Base-by-base conservation (phyloP, 2,329 filamentous ascomycete genomes). In the Aspergillus sclerotialis region DNA sequence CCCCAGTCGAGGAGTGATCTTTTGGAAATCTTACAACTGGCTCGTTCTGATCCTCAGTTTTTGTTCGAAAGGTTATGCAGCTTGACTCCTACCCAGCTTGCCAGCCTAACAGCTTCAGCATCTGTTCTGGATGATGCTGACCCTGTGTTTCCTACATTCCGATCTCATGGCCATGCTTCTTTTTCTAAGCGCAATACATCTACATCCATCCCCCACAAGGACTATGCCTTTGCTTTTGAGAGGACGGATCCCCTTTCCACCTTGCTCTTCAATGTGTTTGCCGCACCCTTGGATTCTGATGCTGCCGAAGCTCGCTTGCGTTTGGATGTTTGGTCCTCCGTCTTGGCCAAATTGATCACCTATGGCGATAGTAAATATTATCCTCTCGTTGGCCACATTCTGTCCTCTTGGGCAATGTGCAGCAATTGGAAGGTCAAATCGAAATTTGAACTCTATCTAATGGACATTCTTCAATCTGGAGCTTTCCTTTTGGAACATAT, bases 401-500 rank as follows among this genome's bases (percentile, higher is more conserved):
- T 98, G 32, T 89, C 92, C 59, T 80, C 86, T 37, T 96, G 88
- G 84, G 80, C 85, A 33, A 73, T 79, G 36, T 84, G 89, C 73
- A 80, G 85, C 42, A 82, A 89, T 60, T 96, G 90, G 89, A 84
- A 86, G 26, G 87, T 87, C 37, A 88, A 83, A 51, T 78, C 82
- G 46, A 92, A 88, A 44, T 80, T 98, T 70, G 89, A 95, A 64
- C 84, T 87, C 64, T 96, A 90, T 59, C 75, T 98, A 9, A 92
- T 94, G 84, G 85, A 92, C 56, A 86, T 93, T 40, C 75, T 98
- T 19, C 86, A 94, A 62, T 84, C 93, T 50, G 92, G 92, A 46
- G 83, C 88, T 25, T 95, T 95, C 55, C 70, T 96, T 37, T 71
- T 95, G 48, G 88, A 94, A 53, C 81, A 84, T 53, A 80, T 85